A percentile compares a stretch with the other conserved stretches of the same genome.
Evolutionary conservation across 1,284 basidiomycete species (phyloP).

Genomic region (Vanrija pseudolonga): DNA sequence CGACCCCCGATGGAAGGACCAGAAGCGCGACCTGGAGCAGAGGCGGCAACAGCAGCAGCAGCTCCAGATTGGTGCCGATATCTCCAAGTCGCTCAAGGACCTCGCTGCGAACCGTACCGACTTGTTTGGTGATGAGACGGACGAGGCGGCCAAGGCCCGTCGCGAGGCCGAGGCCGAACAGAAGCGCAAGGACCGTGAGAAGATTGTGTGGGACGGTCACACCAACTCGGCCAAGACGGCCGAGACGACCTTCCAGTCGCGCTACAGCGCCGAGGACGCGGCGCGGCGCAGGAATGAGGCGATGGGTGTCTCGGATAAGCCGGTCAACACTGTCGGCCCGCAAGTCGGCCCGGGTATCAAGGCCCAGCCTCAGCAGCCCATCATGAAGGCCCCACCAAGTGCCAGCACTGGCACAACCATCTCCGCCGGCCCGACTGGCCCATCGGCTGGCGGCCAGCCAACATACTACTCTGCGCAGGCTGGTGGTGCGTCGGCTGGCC

Average conservation of each 20-base stretch:
- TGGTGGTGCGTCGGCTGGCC: slow-evolving; percentile 2
- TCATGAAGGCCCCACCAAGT: slow-evolving; percentile 25
- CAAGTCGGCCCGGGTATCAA: slow-evolving; percentile 34
- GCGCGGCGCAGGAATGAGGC: slow-evolving; percentile 88
- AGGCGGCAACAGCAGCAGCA: slow-evolving; percentile 87
- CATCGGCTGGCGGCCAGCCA: slow-evolving; percentile 50
- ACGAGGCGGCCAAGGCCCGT: slow-evolving; percentile 77
- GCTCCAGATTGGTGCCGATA: slow-evolving; percentile 74
- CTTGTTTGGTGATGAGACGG: slow-evolving; percentile 79
- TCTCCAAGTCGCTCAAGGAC: slow-evolving; percentile 83
- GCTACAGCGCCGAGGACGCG: slow-evolving; percentile 89
- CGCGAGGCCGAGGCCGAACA: slow-evolving; percentile 79
- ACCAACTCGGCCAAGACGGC: slow-evolving; percentile 83
- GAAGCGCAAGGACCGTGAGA: slow-evolving; percentile 76
- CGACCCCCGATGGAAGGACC: slow-evolving; percentile 96
- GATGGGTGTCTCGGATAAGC: slow-evolving; percentile 45
- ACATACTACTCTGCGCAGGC: no score
- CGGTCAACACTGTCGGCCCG: slow-evolving; percentile 24
- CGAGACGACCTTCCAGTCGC: slow-evolving; percentile 81
- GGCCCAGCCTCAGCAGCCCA: slow-evolving; percentile 5
- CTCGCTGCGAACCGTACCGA: slow-evolving; percentile 88
- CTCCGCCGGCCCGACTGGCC: slow-evolving; percentile 46
- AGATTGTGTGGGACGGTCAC: slow-evolving; percentile 93
- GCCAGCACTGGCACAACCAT: slow-evolving; percentile 44
- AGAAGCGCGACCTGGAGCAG: slow-evolving; percentile 77